Percentiles rank a stretch among this genome's conserved stretches.
These are phyloP conservation scores for Escovopsis sp. DNA, from an alignment of 2,329 filamentous ascomycete genomes.

Conservation along the genomic window DNA sequence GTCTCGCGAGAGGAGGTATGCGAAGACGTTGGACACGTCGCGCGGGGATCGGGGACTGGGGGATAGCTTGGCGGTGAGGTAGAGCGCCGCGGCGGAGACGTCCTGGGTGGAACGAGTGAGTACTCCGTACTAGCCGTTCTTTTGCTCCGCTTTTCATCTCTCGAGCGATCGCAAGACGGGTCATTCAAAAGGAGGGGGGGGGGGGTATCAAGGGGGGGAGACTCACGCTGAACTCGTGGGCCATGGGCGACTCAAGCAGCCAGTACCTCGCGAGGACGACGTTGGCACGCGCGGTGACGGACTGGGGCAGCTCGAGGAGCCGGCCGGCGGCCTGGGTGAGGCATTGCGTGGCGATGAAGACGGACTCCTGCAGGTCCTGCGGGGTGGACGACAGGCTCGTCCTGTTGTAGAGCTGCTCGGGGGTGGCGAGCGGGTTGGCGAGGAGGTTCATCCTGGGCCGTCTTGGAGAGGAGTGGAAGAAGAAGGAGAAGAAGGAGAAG, in stretches of 20 bases:
- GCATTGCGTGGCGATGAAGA: slow-evolving; percentile 57
- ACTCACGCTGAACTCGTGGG: slow-evolving; percentile 41
- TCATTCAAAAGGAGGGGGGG: not conserved
- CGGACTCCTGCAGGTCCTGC: slow-evolving; percentile 52
- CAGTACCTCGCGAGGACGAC: slow-evolving; percentile 73
- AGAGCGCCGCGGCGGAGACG: slow-evolving; percentile 67
- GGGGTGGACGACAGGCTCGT: slow-evolving; percentile 45
- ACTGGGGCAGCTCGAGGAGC: slow-evolving; percentile 71
- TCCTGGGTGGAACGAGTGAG: slow-evolving; percentile 35
- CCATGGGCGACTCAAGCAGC: slow-evolving; percentile 43
- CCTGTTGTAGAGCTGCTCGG: slow-evolving; percentile 50
- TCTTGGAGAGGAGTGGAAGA: too few relatives aligned
- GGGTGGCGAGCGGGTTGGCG: slow-evolving; percentile 56
- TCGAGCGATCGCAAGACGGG: not conserved
- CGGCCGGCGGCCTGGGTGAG: slow-evolving; percentile 68
- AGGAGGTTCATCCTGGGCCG: slow-evolving; percentile 40
- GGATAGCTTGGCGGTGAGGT: slow-evolving; percentile 71
- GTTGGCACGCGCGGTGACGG: slow-evolving; percentile 72
- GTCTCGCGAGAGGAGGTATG: slow-evolving; percentile 55
- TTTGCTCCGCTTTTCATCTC: slow-evolving; percentile 2
- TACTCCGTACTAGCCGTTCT: not conserved
- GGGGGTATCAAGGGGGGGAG: not conserved
- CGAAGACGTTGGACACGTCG: slow-evolving; percentile 72
- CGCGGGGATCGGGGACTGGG: slow-evolving; percentile 61
- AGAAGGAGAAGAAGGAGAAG: too few relatives aligned